Conservation (phyloP, 2,329 filamentous ascomycete species). For the Lithohypha guttulata region DNA sequence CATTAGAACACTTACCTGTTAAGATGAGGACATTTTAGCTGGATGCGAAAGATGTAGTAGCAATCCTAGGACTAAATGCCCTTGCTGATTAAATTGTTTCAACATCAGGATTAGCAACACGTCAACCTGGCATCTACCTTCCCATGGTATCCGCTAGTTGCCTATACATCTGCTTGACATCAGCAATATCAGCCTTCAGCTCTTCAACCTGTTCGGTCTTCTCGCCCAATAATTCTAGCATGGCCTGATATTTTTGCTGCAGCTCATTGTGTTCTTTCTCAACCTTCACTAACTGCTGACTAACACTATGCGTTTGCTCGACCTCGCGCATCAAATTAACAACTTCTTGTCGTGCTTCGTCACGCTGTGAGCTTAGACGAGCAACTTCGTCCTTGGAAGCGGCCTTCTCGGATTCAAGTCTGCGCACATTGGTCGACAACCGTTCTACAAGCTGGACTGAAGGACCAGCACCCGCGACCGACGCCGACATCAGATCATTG, state of each 20-base stretch:
- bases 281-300: constrained; percentile 51
- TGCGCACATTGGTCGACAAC: constrained; percentile 85
- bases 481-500: constrained; percentile 78
- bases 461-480: constrained; percentile 79
- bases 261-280: constrained; percentile 59
- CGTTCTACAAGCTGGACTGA: constrained; percentile 91
- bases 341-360: constrained; percentile 87
- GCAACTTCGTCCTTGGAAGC: constrained; percentile 76
- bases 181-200: constrained; percentile 73
- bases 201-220: constrained; percentile 94
- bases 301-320: constrained; percentile 55
- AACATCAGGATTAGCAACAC: no score
- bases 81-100: not conserved
- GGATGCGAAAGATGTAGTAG: no score
- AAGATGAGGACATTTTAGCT: no score
- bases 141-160: constrained; percentile 81
- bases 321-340: constrained; percentile 78
- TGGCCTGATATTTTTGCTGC: constrained; percentile 74
- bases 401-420: constrained; percentile 84
- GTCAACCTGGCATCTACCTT: constrained; percentile 38
- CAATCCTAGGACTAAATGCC: no score
- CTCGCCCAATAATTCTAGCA: constrained; percentile 88
- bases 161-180: constrained; percentile 93
- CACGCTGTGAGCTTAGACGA: constrained; percentile 70
- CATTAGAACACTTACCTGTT: no score